Conservation (phyloP, 139 green algal species). For the Yamagishiella unicocca region DNA sequence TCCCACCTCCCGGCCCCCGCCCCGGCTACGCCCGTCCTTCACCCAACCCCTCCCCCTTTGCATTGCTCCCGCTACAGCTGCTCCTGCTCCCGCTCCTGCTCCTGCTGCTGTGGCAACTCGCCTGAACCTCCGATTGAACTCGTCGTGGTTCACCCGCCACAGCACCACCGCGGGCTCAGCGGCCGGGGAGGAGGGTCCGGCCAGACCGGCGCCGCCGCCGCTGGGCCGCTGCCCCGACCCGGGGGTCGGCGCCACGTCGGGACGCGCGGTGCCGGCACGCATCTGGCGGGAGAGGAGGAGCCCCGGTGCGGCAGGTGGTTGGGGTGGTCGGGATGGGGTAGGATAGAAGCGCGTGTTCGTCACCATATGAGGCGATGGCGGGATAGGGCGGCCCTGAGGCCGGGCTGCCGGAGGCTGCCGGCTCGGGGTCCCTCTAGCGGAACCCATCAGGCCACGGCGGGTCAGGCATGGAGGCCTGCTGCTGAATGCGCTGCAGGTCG, state of each 20-base stretch:
- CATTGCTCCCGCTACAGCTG: too few relatives aligned
- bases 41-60: too few relatives aligned
- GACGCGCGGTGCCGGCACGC: constrained; percentile 1
- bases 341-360: too few relatives aligned
- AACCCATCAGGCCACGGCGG: background rate
- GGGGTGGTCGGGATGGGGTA: too few relatives aligned
- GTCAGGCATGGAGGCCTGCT: too few relatives aligned
- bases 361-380: background rate
- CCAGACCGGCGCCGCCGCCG: background rate
- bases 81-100: too few relatives aligned
- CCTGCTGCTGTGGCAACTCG: too few relatives aligned
- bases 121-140: constrained; percentile 80
- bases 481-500: too few relatives aligned
- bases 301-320: background rate
- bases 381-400: background rate
- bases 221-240: background rate
- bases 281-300: background rate
- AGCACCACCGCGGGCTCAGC: constrained; percentile 55
- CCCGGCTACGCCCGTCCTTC: too few relatives aligned
- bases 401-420: too few relatives aligned
- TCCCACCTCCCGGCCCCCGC: too few relatives aligned
- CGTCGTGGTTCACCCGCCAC: constrained; percentile 76
- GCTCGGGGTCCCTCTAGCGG: too few relatives aligned
- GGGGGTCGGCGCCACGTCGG: background rate
- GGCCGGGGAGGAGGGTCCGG: background rate